Conservation (phyloP, 768 basidiomycete genomes). For the Leccinum fibrillosum region DNA sequence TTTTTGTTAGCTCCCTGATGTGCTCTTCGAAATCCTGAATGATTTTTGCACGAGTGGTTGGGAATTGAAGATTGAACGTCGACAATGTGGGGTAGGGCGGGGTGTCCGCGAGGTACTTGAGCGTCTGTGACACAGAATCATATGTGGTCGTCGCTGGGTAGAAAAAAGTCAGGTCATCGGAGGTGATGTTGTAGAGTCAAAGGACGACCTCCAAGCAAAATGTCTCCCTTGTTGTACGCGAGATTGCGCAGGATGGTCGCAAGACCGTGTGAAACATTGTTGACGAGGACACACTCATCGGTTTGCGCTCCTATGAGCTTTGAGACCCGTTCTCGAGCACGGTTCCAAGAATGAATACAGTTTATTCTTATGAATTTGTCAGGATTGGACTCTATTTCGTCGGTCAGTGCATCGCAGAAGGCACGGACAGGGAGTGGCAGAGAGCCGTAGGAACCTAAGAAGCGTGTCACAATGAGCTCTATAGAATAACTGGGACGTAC, state of each 20-base stretch:
- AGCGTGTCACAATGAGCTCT: background rate
- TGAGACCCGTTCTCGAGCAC: constrained; percentile 46
- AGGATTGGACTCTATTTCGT: constrained; percentile 49
- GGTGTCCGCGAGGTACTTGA: constrained; percentile 52
- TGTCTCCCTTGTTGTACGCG: constrained; percentile 49
- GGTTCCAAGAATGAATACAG: constrained; percentile 33
- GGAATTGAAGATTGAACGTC: constrained; percentile 52
- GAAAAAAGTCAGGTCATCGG: background rate
- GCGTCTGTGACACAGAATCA: constrained; percentile 46
- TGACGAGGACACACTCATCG: constrained; percentile 54
- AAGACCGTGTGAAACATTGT: constrained; percentile 36
- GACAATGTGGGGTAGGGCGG: constrained; percentile 51
- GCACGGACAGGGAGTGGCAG: constrained; percentile 50
- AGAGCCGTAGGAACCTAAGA: constrained; percentile 58
- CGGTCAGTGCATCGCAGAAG: constrained; percentile 40
- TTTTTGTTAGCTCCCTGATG: constrained; percentile 29
- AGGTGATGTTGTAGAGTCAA: background rate
- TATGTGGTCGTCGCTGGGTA: constrained; percentile 57
- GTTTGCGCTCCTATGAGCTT: constrained; percentile 46
- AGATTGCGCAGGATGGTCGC: constrained; percentile 68
- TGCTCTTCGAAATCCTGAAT: constrained; percentile 45
- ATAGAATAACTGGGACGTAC: constrained; percentile 30
- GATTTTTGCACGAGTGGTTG: constrained; percentile 54
- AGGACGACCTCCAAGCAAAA: constrained; percentile 47
- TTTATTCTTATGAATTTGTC: constrained; percentile 51